Conservation (phyloP, 345 rosid species). For the Kernera saxatilis region DNA sequence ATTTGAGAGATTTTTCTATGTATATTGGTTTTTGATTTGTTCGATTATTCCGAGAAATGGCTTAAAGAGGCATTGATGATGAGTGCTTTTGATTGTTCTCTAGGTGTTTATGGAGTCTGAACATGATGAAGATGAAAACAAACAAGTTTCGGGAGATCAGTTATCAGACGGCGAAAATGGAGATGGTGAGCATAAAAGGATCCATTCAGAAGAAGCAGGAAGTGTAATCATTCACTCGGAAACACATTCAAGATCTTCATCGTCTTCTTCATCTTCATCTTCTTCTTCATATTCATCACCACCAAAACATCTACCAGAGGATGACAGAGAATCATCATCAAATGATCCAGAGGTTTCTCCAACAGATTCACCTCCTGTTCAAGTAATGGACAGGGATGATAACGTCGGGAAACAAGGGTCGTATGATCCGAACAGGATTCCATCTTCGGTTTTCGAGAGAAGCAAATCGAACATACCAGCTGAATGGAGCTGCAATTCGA, state of each 20-base stretch:
- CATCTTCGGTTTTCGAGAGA: conserved; percentile 47
- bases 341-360: conserved; percentile 15
- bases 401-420: not conserved
- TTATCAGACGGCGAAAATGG: not conserved
- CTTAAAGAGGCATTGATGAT: not conserved
- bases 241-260: conserved; percentile 26
- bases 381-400: conserved; percentile 59
- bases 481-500: conserved; percentile 66
- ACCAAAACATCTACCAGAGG: conserved; percentile 34
- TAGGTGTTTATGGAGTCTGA: conserved; percentile 40
- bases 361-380: conserved; percentile 57
- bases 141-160: conserved; percentile 1
- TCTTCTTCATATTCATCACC: conserved; percentile 38
- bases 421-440: conserved; percentile 52
- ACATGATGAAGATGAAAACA: conserved; percentile 20
- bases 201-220: not conserved
- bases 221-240: conserved; percentile 7
- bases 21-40: not conserved
- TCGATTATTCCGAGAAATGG: not conserved
- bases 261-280: conserved; percentile 28
- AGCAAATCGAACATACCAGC: conserved; percentile 33
- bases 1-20: not conserved
- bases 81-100: not conserved
- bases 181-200: conserved; percentile 7
- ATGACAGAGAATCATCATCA: not conserved